These are phyloP conservation scores for Powellomyces hirtus DNA, from an alignment of 192 early-diverging fungal species.

Conservation along the genomic window DNA sequence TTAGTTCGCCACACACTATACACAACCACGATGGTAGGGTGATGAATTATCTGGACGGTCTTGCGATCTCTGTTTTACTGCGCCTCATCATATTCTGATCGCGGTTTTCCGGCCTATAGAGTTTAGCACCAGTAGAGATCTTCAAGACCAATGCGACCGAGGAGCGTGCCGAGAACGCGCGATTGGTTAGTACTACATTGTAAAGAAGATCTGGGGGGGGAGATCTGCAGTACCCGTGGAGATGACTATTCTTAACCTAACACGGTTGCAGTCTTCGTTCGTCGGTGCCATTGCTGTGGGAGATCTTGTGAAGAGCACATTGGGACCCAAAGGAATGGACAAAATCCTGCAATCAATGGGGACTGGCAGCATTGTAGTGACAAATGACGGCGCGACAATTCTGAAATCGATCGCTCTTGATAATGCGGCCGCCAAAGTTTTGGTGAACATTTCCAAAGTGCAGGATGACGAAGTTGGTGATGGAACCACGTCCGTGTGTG, in stretches of 20 bases:
- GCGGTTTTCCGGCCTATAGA: too few species aligned
- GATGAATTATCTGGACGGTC: too few species aligned
- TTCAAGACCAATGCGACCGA: conserved; percentile 93
- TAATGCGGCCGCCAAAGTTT: conserved; percentile 96
- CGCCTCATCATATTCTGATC: too few species aligned
- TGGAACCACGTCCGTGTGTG: conserved; percentile 98
- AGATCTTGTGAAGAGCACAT: conserved; percentile 95
- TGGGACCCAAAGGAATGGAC: conserved; percentile 99
- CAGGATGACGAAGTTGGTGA: conserved; percentile 99
- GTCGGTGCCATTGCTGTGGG: conserved; percentile 99
- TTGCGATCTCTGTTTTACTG: too few species aligned
- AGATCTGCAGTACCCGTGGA: background rate
- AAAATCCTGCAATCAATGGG: conserved; percentile 96
- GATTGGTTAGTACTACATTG: conserved; percentile 64
- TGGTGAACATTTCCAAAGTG: conserved; percentile 98
- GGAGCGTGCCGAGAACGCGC: conserved; percentile 97
- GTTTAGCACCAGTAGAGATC: conserved; percentile 78
- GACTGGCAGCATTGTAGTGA: conserved; percentile 84
- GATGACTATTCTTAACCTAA: background rate
- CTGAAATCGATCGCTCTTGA: conserved; percentile 95
- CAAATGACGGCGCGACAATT: conserved; percentile 99
- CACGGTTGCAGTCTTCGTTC: conserved; percentile 70
- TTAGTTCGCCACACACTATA: too few species aligned
- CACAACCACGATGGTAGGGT: too few species aligned
- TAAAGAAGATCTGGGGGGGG: background rate